Conservation (phyloP, 345 rosid species). For the Rubroshorea leprosula region DNA sequence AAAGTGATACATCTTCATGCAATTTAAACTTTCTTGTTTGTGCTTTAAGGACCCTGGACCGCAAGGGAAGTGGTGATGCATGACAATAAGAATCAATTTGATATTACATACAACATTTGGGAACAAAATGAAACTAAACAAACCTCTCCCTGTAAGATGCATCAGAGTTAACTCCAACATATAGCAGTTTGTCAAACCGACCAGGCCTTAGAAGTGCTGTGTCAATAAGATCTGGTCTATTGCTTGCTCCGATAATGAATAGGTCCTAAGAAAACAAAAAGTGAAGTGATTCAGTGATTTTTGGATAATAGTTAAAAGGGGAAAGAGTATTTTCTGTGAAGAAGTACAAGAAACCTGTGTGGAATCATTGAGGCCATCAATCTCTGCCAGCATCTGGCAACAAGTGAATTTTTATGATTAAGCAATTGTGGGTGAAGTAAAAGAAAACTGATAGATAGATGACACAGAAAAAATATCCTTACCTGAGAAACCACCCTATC, state of each 20-base stretch:
- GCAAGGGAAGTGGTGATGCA: slow-evolving; percentile 12
- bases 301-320: slow-evolving; percentile 12
- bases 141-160: slow-evolving; percentile 87
- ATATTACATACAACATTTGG: background rate
- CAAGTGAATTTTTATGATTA: slow-evolving; percentile 7
- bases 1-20: slow-evolving; percentile 75
- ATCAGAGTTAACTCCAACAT: slow-evolving; percentile 90
- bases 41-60: slow-evolving; percentile 77
- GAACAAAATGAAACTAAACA: slow-evolving; percentile 11
- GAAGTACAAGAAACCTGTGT: slow-evolving; percentile 43
- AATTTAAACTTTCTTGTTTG: slow-evolving; percentile 91
- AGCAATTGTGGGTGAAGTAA: slow-evolving; percentile 3
- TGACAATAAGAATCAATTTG: slow-evolving; percentile 2
- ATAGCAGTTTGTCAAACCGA: slow-evolving; percentile 89
- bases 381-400: slow-evolving; percentile 92
- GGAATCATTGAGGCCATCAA: slow-evolving; percentile 86
- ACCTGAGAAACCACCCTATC: slow-evolving; percentile 98
- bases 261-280: slow-evolving; percentile 46
- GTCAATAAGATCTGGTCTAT: slow-evolving; percentile 94
- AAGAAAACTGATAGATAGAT: slow-evolving; percentile 5
- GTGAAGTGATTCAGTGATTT: background rate
- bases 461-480: slow-evolving; percentile 16
- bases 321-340: slow-evolving; percentile 1
- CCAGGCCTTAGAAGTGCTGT: slow-evolving; percentile 97
- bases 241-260: slow-evolving; percentile 96